These are phyloP conservation scores for Plasmodium falciparum DNA, from an alignment of 169 alveolate species.

Conservation along the genomic window DNA sequence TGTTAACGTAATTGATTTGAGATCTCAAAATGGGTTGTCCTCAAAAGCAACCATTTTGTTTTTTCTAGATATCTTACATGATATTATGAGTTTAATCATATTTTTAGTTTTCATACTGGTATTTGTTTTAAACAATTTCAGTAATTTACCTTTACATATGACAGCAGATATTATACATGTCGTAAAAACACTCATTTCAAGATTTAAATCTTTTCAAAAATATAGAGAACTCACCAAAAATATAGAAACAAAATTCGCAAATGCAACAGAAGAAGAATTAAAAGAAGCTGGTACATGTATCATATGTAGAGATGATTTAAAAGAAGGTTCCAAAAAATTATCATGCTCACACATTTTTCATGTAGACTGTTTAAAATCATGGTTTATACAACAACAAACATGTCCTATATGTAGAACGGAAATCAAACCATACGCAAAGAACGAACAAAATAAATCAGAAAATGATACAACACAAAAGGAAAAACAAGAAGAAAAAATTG, in stretches of 20 bases:
- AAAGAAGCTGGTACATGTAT: constrained; percentile 89
- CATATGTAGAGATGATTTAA: constrained; percentile 89
- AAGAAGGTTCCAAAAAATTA: constrained; percentile 86
- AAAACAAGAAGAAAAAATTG: constrained; percentile 14
- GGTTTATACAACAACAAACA: constrained; percentile 90
- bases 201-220: constrained; percentile 76
- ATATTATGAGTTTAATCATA: constrained; percentile 74
- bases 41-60: constrained; percentile 81
- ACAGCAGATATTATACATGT: constrained; percentile 91
- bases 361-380: constrained; percentile 86
- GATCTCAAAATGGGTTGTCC: constrained; percentile 77
- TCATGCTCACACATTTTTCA: constrained; percentile 92
- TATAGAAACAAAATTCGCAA: constrained; percentile 81
- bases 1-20: constrained; percentile 78
- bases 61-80: constrained; percentile 83
- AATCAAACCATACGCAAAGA: constrained; percentile 21
- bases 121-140: constrained; percentile 88
- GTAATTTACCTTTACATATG: constrained; percentile 89
- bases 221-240: constrained; percentile 77
- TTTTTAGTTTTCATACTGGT: constrained; percentile 79
- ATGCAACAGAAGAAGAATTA: constrained; percentile 88
- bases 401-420: constrained; percentile 90
- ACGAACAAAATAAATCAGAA: constrained; percentile 8
- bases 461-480: constrained; percentile 18
- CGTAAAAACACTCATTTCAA: constrained; percentile 72